A percentile compares a stretch with the other conserved stretches of the same genome.
Evolutionary conservation across 2,329 filamentous ascomycete genomes (phyloP).

Genomic region (Fusarium camptoceras): DNA sequence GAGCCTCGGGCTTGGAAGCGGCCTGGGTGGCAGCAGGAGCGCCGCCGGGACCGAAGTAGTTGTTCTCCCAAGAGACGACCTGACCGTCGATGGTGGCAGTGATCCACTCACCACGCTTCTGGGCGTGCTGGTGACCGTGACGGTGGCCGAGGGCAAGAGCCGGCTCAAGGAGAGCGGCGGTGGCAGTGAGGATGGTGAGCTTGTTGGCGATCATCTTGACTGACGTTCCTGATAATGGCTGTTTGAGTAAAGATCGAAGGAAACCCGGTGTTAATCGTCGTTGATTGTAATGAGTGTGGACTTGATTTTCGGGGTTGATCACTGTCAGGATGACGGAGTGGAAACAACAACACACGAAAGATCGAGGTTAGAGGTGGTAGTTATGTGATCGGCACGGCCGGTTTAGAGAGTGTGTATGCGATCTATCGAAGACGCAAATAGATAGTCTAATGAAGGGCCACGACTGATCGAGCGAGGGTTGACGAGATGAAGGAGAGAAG

Average conservation of each 20-base stretch:
- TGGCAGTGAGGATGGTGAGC: conserved; percentile 56
- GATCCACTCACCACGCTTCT: conserved; percentile 53
- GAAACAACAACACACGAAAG: conserved; percentile 28
- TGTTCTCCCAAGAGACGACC: conserved; percentile 56
- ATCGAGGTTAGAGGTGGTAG: conserved; percentile 34
- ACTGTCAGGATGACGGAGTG: conserved; percentile 33
- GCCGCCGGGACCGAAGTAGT: conserved; percentile 51
- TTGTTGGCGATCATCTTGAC: conserved; percentile 59
- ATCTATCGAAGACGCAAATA: conserved; percentile 66
- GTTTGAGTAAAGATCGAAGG: conserved; percentile 3
- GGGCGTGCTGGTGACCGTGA: conserved; percentile 53
- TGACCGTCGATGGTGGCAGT: conserved; percentile 46
- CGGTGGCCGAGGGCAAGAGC: conserved; percentile 57
- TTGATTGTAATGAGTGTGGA: conserved; percentile 33
- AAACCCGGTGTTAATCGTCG: conserved; percentile 14
- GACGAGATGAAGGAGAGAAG: conserved; percentile 43
- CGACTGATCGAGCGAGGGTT: conserved; percentile 43
- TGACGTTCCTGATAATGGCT: conserved; percentile 8
- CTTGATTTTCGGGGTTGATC: conserved; percentile 33
- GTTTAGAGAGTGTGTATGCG: conserved; percentile 48
- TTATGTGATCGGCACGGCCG: conserved; percentile 52
- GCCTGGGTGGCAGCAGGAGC: conserved; percentile 40
- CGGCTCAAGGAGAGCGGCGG: conserved; percentile 58
- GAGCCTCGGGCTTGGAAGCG: conserved; percentile 19
- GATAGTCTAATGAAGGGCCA: conserved; percentile 42